Evolutionary conservation across 805 yeast species (phyloP).

Genomic region (Candida sithepensis): DNA sequence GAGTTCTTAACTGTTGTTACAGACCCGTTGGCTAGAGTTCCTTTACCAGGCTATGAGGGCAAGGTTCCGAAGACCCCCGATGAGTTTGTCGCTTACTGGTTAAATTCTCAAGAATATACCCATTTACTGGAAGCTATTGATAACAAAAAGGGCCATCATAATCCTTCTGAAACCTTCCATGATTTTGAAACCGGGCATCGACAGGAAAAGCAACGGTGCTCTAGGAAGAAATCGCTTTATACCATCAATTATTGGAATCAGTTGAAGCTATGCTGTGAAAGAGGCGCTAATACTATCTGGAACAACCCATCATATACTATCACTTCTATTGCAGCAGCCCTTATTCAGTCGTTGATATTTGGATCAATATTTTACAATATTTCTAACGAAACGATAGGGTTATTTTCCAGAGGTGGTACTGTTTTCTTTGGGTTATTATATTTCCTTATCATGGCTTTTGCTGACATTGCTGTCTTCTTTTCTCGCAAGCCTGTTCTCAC

Average conservation of each 20-base stretch:
- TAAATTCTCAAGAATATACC: constrained; percentile 50
- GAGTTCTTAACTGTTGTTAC: constrained; percentile 67
- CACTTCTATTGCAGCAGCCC: constrained; percentile 45
- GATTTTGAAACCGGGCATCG: constrained; percentile 28
- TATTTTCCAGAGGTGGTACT: constrained; percentile 61
- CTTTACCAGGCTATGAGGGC: constrained; percentile 45
- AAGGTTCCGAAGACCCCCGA: constrained; percentile 53
- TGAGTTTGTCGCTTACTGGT: constrained; percentile 60
- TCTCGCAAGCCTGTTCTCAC: constrained; percentile 60
- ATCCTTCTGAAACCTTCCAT: constrained; percentile 32
- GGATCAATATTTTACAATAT: constrained; percentile 59
- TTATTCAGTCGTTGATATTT: constrained; percentile 53
- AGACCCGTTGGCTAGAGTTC: constrained; percentile 57
- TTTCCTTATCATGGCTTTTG: constrained; percentile 57
- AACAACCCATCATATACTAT: constrained; percentile 58
- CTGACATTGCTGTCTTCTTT: constrained; percentile 58
- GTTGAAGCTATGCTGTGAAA: constrained; percentile 44
- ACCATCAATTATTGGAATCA: constrained; percentile 46
- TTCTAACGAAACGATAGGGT: constrained; percentile 46
- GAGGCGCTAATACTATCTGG: constrained; percentile 51
- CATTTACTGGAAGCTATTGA: constrained; percentile 32
- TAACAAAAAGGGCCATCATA: constrained; percentile 30
- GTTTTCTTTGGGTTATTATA: constrained; percentile 58
- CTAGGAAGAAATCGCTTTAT: constrained; percentile 35
- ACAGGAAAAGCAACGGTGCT: constrained; percentile 36